A percentile compares a stretch with the other conserved stretches of the same genome.
phyloP scores from a whole-genome alignment of 108 stramenopile species.

The Craspedostauros australis region DNA sequence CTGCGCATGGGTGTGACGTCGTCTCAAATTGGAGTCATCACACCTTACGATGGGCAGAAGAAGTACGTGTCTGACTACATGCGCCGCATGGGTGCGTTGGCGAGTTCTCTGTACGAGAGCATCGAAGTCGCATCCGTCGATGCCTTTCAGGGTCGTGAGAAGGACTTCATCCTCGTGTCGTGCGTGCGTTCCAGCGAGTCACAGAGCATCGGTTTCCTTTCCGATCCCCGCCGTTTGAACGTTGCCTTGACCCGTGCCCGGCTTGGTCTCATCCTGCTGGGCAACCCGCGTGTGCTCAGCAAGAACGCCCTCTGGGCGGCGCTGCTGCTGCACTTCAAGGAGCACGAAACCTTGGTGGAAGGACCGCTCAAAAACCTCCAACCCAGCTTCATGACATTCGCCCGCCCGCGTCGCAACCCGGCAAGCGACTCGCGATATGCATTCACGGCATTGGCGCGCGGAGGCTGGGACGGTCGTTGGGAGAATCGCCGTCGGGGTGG shows the following conservation, averaged over 20 bases:
- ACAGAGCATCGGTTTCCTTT: constrained; percentile 97
- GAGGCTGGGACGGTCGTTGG: constrained; percentile 88
- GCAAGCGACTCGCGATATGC: constrained; percentile 81
- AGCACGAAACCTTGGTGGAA: constrained; percentile 85
- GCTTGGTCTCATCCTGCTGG: constrained; percentile 89
- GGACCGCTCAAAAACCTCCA: constrained; percentile 91
- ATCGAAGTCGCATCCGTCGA: constrained; percentile 98
- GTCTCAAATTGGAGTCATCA: constrained; percentile 93
- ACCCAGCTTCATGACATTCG: constrained; percentile 89
- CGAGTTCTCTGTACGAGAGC: constrained; percentile 78
- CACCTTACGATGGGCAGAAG: constrained; percentile 98
- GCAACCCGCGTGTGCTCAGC: constrained; percentile 94
- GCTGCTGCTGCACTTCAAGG: constrained; percentile 89
- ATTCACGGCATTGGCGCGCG: constrained; percentile 85
- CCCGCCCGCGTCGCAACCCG: constrained; percentile 80
- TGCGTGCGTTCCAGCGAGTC: constrained; percentile 98
- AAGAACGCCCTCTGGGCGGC: constrained; percentile 96
- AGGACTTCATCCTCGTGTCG: constrained; percentile 95
- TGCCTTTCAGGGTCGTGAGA: constrained; percentile 99
- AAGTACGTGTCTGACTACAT: constrained; percentile 91
- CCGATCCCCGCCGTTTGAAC: constrained; percentile 98
- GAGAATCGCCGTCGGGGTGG: constrained; percentile 55
- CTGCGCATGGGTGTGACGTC: constrained; percentile 89
- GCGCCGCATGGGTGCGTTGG: constrained; percentile 80
- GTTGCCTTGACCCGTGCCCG: constrained; percentile 97